Conservation (phyloP, 352 stramenopile species). For the Globisporangium orthogonon region DNA sequence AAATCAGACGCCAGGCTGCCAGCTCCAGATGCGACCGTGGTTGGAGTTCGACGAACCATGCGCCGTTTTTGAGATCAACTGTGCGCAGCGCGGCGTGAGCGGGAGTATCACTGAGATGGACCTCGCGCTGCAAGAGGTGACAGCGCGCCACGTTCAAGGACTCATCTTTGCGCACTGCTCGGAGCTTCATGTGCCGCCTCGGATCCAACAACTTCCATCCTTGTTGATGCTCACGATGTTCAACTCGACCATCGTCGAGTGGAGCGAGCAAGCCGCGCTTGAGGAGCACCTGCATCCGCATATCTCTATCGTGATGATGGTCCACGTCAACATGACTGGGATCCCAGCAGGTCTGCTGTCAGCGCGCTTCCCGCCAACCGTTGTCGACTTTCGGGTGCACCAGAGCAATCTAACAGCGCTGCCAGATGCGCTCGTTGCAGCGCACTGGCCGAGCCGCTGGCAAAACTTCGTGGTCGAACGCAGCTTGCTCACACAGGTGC, state of each 20-base stretch:
- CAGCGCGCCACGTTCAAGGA: neutral
- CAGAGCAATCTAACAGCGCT: conserved; percentile 11
- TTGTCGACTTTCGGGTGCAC: conserved; percentile 17
- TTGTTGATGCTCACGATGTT: conserved; percentile 12
- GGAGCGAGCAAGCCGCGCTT: neutral
- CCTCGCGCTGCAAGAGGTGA: neutral
- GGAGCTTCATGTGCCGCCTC: neutral
- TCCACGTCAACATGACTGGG: neutral
- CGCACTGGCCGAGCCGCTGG: neutral
- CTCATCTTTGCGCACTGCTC: conserved; percentile 5
- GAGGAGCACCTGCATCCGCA: neutral
- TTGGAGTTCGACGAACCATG: conserved; percentile 1
- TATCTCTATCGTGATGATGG: conserved; percentile 1
- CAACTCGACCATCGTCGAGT: conserved; percentile 12
- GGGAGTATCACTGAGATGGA: conserved; percentile 1
- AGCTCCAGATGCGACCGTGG: conserved; percentile 7
- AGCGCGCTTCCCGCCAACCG: conserved; percentile 13
- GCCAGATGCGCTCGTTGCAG: neutral
- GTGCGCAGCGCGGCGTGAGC: neutral
- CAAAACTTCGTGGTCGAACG: conserved; percentile 6
- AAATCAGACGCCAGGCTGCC: neutral
- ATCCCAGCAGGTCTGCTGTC: conserved; percentile 12
- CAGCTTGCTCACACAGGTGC: conserved; percentile 1
- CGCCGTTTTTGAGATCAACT: conserved; percentile 4
- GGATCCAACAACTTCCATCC: conserved; percentile 2